Base-by-base conservation (phyloP, 2,329 filamentous ascomycete species). In the Furcasterigmium sp. region DNA sequence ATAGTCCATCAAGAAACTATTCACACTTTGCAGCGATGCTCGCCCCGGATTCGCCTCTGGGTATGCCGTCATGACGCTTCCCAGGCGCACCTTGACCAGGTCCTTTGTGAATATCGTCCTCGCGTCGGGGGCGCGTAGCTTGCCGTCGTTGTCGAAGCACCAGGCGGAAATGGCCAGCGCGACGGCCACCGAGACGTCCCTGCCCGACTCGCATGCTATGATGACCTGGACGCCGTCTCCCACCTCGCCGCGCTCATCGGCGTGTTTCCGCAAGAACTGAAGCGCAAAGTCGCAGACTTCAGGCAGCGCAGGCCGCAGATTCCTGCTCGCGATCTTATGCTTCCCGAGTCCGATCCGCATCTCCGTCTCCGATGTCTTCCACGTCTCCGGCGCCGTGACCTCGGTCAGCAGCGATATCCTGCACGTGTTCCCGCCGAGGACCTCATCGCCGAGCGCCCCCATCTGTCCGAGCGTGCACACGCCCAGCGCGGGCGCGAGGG, bases 1-100 rank as follows among this genome's bases (percentile, higher is more conserved):
- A 62, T 66, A 70, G 44, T 75, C 75, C 81, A 97, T 91, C 41
- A 97, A 66, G 56, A 88, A 95, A 43, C 87, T 87, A 63, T 97
- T 96, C 5, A 97, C 85, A 52, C 88, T 91, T 63, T 96, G 91
- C 29, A 97, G 67, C 0, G 91, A 96, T 18, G 87, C 76, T 28
- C 93, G 75, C 49, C 84, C 91, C 0, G 91, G 91, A 58, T 94
- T 95, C 3, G 84, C 85, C 52, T 85, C 82, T 1, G 90, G 85
- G 58, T 85, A 84, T 0, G 79, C 80, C 5, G 82, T 84, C 62
- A 91, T 87, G 53, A 97, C 87, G 71, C 83, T 85, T n/a, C 85
- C 84, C 25, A 97, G 71, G 41, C 84, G 77, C 53, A 82, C 78
- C 53, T 87, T 84, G 58, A 97, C 90, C 39, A 85, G 72, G 8